Evolutionary conservation across 768 basidiomycete genomes (phyloP).

Genomic region (Collybia nuda): DNA sequence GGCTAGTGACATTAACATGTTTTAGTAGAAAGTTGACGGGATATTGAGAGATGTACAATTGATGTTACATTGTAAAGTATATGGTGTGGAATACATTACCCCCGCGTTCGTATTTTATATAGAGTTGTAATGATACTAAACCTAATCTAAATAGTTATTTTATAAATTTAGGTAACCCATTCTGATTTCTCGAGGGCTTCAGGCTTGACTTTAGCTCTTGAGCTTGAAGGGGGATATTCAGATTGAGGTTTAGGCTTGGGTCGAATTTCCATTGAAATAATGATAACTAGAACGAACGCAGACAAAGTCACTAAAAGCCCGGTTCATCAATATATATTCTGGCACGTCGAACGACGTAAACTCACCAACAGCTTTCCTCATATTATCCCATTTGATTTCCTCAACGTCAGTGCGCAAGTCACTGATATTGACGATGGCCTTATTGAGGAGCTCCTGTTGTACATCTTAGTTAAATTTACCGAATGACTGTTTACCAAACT

Average conservation of each 20-base stretch:
- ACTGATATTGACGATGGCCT: conserved; percentile 68
- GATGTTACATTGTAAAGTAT: conserved; percentile 41
- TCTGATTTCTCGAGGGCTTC: conserved; percentile 29
- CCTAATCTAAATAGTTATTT: no score
- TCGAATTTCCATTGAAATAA: conserved; percentile 69
- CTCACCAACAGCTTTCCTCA: conserved; percentile 79
- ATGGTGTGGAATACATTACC: conserved; percentile 14
- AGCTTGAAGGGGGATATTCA: conserved; percentile 17
- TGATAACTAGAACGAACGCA: conserved; percentile 67
- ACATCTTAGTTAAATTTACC: not conserved
- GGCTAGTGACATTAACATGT: conserved; percentile 17
- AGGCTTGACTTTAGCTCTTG: conserved; percentile 25
- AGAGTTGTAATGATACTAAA: no score
- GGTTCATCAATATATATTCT: conserved; percentile 2
- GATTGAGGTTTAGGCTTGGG: conserved; percentile 35
- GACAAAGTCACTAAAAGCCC: conserved; percentile 52
- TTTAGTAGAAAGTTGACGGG: conserved; percentile 13
- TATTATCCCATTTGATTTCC: conserved; percentile 87
- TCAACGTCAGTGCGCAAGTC: conserved; percentile 82
- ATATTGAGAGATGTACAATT: conserved; percentile 26
- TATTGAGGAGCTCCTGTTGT: conserved; percentile 70
- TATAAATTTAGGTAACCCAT: conserved; percentile 26
- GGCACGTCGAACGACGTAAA: conserved; percentile 11
- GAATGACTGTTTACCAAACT: conserved; percentile 12
- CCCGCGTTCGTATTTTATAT: not conserved